Evolutionary conservation across 2,329 filamentous ascomycete genomes (phyloP).

Genomic region (Fusarium tanahbumbuense): DNA sequence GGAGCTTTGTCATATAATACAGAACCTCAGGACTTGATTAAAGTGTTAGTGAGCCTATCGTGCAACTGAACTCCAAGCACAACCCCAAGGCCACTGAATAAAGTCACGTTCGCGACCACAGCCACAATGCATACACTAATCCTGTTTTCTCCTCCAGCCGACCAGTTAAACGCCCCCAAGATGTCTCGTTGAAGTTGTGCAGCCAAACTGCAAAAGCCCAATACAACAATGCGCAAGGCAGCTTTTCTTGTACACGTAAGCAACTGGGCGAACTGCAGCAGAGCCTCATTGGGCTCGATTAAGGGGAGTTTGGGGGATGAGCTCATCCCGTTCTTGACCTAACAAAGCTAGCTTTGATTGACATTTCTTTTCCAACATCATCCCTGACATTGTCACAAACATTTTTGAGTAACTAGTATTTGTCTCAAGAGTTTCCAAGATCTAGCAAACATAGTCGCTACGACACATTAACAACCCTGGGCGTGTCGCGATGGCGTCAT

Average conservation of each 20-base stretch:
- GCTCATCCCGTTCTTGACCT: not conserved
- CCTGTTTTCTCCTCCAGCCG: not conserved
- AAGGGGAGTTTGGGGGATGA: not conserved
- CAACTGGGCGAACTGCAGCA: constrained; percentile 9
- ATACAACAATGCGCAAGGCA: constrained; percentile 5
- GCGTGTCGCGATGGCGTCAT: constrained; percentile 10
- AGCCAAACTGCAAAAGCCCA: not conserved
- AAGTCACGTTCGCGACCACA: not conserved
- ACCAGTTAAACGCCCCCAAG: not conserved
- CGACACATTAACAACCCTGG: not conserved
- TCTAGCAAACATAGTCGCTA: not conserved
- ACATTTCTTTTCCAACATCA: not conserved
- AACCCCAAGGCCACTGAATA: not conserved
- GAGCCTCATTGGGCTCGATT: constrained; percentile 17
- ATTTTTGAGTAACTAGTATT: not conserved
- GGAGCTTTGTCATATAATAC: too few species aligned
- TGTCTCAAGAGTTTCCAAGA: not conserved
- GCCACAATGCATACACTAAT: not conserved
- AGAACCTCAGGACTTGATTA: too few species aligned
- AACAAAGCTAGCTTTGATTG: not conserved
- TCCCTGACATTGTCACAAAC: not conserved
- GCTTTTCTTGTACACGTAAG: constrained; percentile 16
- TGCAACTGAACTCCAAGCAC: not conserved
- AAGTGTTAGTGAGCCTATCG: too few species aligned
- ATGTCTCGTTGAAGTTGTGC: not conserved